These are phyloP conservation scores for Termitomyces sp. DNA, from an alignment of 768 basidiomycete species.

Conservation along the genomic window DNA sequence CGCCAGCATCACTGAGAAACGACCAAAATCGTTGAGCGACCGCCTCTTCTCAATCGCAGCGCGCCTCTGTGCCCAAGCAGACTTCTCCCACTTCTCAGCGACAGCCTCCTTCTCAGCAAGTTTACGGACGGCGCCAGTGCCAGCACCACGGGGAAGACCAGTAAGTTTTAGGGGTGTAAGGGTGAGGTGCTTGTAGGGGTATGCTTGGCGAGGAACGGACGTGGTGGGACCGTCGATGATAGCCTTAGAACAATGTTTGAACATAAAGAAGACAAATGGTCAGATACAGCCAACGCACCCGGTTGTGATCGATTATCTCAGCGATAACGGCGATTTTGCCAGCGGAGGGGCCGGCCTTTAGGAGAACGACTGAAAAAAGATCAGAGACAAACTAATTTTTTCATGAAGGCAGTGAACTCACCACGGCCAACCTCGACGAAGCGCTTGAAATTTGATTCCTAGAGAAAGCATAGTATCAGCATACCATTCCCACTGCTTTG, in stretches of 20 bases:
- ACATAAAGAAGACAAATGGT: background rate
- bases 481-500: background rate
- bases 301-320: constrained; percentile 99
- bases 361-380: constrained; percentile 72
- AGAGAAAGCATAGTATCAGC: constrained; percentile 11
- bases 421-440: constrained; percentile 99
- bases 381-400: constrained; percentile 4
- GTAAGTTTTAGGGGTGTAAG: constrained; percentile 83
- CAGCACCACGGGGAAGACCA: constrained; percentile 83
- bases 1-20: constrained; percentile 81
- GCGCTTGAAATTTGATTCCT: constrained; percentile 90
- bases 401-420: constrained; percentile 26
- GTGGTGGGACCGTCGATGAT: constrained; percentile 94
- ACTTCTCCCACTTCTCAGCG: constrained; percentile 85
- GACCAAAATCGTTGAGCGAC: constrained; percentile 83
- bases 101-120: constrained; percentile 81
- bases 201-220: constrained; percentile 86
- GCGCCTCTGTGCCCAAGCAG: constrained; percentile 85
- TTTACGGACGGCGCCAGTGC: constrained; percentile 79
- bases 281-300: constrained; percentile 47
- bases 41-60: constrained; percentile 69
- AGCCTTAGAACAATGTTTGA: constrained; percentile 47
- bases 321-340: constrained; percentile 94
- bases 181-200: constrained; percentile 87
- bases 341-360: constrained; percentile 79